Base-by-base conservation (phyloP, 176 grass and related monocot species). In the Carex pumila region DNA sequence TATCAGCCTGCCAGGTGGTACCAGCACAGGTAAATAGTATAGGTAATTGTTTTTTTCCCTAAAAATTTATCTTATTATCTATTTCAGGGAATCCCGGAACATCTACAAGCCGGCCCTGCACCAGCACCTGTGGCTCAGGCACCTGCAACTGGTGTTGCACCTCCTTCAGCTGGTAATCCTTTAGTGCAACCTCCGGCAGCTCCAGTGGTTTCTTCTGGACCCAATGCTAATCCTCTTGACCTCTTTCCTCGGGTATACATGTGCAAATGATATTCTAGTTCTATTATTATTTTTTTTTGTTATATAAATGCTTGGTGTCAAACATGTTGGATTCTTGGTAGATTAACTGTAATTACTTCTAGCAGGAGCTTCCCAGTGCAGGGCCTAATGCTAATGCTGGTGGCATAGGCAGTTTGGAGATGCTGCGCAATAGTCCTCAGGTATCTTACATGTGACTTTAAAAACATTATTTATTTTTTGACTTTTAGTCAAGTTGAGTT, bases 201-300 rank as follows among this genome's bases (percentile, higher is more conserved):
- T 86, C 81, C 89, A 85, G 85, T 90, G 65, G 79, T 88, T 79
- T 86, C 89, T 3, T 57, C 83, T 62, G 91, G 91, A 79, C 92
- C 95, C 52, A 95, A 94, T 89, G 92, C 92, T 77, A 95, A 87
- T 80, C 92, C 95, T 30, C 77, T 98, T 74, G 87, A 98, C 58
- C 95, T 98, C 80, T 98, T 98, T 86, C 92, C 95, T 79, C 92
- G 90, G 79, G 95, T 97, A 88, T 13, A 3, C 34, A 31, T 60
- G 39, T 59, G 31, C 21, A 50, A 45, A 63, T 65, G 17, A 12
- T 61, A 21, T 39, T 18, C 59, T 59, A 15, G 25, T 88, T 69
- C 6, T 37, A 21, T 19, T 63, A 71, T 69, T 17, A 52, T 66
- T 14, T 84, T 11, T 36, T 68, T 53, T 56, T 73, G 73, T 61